Evolutionary conservation across 2,329 filamentous ascomycete species (phyloP).

Genomic region (Torrubiellomyces zombiae): DNA sequence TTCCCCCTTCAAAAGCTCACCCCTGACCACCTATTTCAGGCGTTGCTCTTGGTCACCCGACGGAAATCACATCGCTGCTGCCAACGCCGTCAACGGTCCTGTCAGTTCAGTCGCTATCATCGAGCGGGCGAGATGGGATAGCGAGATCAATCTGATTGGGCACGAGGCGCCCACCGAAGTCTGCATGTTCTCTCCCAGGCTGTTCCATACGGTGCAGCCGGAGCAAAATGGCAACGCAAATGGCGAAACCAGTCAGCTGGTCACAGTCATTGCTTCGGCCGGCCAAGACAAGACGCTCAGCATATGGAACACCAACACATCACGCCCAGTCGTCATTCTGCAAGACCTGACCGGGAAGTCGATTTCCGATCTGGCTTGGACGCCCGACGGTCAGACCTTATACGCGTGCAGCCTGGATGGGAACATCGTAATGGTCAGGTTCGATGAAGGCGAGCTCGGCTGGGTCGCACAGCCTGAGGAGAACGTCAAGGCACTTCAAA

Average conservation of each 20-base stretch:
- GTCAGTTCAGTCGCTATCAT: constrained; percentile 96
- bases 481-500: constrained; percentile 83
- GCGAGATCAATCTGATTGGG: constrained; percentile 91
- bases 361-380: constrained; percentile 88
- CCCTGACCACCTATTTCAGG: constrained; percentile 90
- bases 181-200: constrained; percentile 83
- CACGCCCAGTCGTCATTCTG: constrained; percentile 74
- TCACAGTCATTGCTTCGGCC: constrained; percentile 91
- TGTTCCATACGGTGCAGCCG: constrained; percentile 64
- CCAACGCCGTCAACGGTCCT: constrained; percentile 92
- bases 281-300: constrained; percentile 93
- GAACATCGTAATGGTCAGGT: constrained; percentile 65
- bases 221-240: constrained; percentile 31
- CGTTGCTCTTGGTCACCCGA: constrained; percentile 96
- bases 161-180: constrained; percentile 96
- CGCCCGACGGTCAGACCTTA: constrained; percentile 73
- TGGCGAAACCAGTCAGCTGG: constrained; percentile 29
- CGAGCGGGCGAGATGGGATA: constrained; percentile 81
- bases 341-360: constrained; percentile 83
- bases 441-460: constrained; percentile 75
- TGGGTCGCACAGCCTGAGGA: constrained; percentile 75
- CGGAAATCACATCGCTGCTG: constrained; percentile 89
- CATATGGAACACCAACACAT: constrained; percentile 95
- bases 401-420: constrained; percentile 83
- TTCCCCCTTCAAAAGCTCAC: constrained; percentile 75